Conservation (phyloP, 23 red algal genomes). For the Cyanidiococcus yangmingshanensis region DNA sequence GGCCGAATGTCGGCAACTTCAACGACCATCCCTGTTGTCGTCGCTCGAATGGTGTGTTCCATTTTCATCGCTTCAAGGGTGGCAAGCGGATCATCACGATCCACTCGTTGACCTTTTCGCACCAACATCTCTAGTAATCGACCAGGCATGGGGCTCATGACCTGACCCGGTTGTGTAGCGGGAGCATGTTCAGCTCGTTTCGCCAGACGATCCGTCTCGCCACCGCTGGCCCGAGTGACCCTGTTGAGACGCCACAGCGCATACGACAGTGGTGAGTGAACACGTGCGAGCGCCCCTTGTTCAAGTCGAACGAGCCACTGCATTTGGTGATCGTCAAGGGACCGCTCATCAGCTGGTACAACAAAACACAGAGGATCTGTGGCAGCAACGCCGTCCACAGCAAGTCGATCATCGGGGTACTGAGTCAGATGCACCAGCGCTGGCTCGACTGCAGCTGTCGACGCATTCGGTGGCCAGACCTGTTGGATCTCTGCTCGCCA, state of each 20-base stretch:
- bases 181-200: neutral
- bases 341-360: neutral
- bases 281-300: neutral
- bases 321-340: neutral
- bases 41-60: slow-evolving; percentile 23
- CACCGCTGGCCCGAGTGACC: neutral
- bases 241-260: neutral
- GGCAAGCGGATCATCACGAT: slow-evolving; percentile 15
- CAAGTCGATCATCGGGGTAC: neutral
- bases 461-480: neutral
- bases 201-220: neutral
- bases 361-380: neutral
- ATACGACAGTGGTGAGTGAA: neutral
- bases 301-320: neutral
- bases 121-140: slow-evolving; percentile 22
- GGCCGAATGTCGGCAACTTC: neutral
- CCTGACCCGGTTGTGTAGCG: neutral
- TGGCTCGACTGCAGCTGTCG: neutral
- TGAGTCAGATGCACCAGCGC: neutral
- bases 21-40: slow-evolving; percentile 16
- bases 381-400: neutral
- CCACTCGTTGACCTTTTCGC: slow-evolving; percentile 15
- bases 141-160: slow-evolving; percentile 36
- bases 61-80: slow-evolving; percentile 48
- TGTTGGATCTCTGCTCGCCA: neutral